Conservation (phyloP, 345 rosid species). For the Populus ilicifolia region DNA sequence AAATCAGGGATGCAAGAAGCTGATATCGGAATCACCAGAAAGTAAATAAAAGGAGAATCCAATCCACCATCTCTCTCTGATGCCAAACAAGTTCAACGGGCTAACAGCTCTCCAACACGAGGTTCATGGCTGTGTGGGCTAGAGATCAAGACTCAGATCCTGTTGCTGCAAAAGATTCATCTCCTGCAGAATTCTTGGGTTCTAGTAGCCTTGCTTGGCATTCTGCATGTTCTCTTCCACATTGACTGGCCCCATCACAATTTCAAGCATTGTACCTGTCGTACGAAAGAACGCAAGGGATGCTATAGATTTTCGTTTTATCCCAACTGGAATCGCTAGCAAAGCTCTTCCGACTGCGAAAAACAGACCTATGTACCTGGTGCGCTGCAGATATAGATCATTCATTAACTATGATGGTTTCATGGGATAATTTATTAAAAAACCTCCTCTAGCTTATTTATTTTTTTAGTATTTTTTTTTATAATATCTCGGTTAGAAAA, state of each 20-base stretch:
- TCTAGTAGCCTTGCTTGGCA: constrained; percentile 78
- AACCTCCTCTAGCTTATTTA: no score
- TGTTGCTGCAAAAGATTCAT: constrained; percentile 20
- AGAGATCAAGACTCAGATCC: constrained; percentile 7
- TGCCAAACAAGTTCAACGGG: neutral
- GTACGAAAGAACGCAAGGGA: constrained; percentile 96
- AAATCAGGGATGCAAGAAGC: neutral
- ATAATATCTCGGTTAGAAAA: no score
- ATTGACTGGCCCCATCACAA: constrained; percentile 78
- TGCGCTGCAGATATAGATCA: constrained; percentile 50
- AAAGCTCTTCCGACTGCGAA: constrained; percentile 78
- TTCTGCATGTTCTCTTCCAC: constrained; percentile 97
- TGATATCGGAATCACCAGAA: neutral
- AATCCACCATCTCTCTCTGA: neutral
- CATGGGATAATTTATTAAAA: no score
- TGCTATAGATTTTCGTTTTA: constrained; percentile 76
- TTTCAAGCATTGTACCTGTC: constrained; percentile 94
- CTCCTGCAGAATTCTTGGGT: constrained; percentile 46
- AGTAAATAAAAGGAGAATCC: neutral
- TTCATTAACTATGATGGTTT: neutral
- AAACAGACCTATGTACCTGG: constrained; percentile 80
- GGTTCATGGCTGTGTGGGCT: neutral
- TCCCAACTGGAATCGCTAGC: constrained; percentile 88
- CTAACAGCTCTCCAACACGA: neutral
- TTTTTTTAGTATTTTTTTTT: no score